Base-by-base conservation (phyloP, 2,329 filamentous ascomycete genomes). In the Colletotrichum plurivorum region DNA sequence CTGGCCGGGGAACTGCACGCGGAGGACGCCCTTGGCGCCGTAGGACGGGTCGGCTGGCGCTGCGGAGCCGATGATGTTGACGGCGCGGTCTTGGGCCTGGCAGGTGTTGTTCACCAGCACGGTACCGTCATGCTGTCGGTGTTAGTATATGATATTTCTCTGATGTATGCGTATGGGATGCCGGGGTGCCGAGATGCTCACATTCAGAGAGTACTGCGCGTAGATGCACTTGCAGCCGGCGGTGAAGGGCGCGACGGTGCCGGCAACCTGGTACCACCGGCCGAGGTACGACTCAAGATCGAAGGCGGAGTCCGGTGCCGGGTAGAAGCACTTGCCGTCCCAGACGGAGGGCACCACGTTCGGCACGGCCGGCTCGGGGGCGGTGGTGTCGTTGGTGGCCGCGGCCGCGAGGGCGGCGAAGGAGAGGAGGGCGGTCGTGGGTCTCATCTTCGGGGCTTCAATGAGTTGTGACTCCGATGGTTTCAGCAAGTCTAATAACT, bases 251-350 rank as follows among this genome's bases (percentile, higher is more conserved):
- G 76, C 75, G 5, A 75, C 53, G 31, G 76, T 78, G 39, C 77
- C 77, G 13, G 77, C 77, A 20, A 79, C 76, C 71, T 79, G 76
- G 57, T 78, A 78, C 77, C 77, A 78, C 53, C 76, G 75, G 13
- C 77, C 77, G 22, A 78, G 75, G 66, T 79, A 79, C 16, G 75
- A 71, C 39, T 73, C 71, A 39, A 78, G 72, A 18, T 74, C 65
- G 57, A 79, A 79, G 18, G 67, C 73, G 18, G 71, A 60, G 63
- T 79, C 77, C 25, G 74, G 67, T 7, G 72, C 69, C 9, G 77
- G 77, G 59, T 79, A 78, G 72, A 74, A 78, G 63, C 77, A 79
- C 13, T 71, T 57, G 25, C 77, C 77, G 54, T 79, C 77, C 75
- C 74, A 79, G 13, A 73, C 58, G 1, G 77, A 73, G 10, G 76